Evolutionary conservation across 164 flowering plant genomes (phyloP), one percentile per base, ranked within the genome.

Genomic region (Dillenia turbinata): DNA sequence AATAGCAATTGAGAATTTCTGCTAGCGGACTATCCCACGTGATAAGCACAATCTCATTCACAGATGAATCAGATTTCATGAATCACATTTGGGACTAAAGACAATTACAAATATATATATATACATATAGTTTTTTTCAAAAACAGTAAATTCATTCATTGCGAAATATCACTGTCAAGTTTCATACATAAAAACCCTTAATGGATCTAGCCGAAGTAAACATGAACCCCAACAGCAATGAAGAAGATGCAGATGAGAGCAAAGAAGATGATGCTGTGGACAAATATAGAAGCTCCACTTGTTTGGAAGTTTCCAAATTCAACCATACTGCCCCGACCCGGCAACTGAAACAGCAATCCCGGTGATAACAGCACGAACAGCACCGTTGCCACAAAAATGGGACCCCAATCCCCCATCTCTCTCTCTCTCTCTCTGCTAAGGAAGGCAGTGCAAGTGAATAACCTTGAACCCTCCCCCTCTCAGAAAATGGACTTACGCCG

Each of bases 381-480:
- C 45, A 77, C 66, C 44, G 71, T 75, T 9, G 77, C 65, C 8
- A 77, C 70, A 49, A 77, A 71, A 19, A 77, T 73, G 1, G 77
- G 80, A 3, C 77, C 80, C 80, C 75, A 73, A 16, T 77, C 80
- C 54, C 75, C 22, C 80, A 77, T 76, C 60, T 55, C 33, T 26
- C 33, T 26, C 33, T 26, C 33, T 26, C 33, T 26, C 33, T 26
- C 33, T 26, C 33, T 26, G 0, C 33, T 1, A 26, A 5, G 2
- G 33, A 26, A 26, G 33, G 33, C 33, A 26, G 33, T 26, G 33
- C 33, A 26, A 26, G 33, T 26, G 5, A 26, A 26, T 26, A 5
- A 5, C 33, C 33, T 26, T 26, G 33, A 26, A 26, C 33, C 33
- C 33, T 26, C 5, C 33, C 33, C 33, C 33, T 26, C 33, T 2